phyloP scores from a whole-genome alignment of 2,329 filamentous ascomycete genomes.

The Fusarium equiseti region DNA sequence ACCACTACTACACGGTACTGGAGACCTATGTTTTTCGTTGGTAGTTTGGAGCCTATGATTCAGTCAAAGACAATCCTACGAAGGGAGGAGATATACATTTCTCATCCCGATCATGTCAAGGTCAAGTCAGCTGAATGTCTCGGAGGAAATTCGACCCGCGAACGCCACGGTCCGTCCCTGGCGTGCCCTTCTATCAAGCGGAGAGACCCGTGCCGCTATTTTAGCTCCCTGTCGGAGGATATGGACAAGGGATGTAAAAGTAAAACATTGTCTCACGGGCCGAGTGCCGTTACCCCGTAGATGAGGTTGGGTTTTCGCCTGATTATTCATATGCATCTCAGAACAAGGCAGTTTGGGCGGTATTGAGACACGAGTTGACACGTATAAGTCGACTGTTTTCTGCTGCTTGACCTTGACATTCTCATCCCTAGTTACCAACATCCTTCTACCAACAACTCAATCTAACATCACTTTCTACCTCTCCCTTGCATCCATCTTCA shows the following conservation, averaged over 20 bases:
- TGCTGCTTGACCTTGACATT: background rate
- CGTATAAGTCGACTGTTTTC: background rate
- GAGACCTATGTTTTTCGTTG: too few species aligned
- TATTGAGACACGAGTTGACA: background rate
- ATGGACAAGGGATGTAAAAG: background rate
- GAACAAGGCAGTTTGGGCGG: background rate
- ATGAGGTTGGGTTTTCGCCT: background rate
- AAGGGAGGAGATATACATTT: too few species aligned
- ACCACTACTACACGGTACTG: too few species aligned
- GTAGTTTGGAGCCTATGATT: too few species aligned
- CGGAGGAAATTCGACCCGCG: background rate
- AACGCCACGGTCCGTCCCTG: constrained; percentile 5
- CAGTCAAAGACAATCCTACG: too few species aligned
- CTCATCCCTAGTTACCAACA: background rate
- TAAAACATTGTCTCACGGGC: background rate
- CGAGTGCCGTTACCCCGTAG: background rate
- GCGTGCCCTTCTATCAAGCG: background rate
- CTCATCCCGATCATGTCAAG: too few species aligned
- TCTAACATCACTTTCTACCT: background rate
- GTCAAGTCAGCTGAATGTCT: background rate
- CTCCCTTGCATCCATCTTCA: background rate
- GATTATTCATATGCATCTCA: background rate
- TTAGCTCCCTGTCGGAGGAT: background rate
- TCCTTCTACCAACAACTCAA: background rate
- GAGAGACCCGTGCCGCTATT: background rate